Evolutionary conservation across 2,329 filamentous ascomycete species (phyloP), one percentile per base, ranked within the genome.

Genomic region (Pseudogymnoascus sp.): DNA sequence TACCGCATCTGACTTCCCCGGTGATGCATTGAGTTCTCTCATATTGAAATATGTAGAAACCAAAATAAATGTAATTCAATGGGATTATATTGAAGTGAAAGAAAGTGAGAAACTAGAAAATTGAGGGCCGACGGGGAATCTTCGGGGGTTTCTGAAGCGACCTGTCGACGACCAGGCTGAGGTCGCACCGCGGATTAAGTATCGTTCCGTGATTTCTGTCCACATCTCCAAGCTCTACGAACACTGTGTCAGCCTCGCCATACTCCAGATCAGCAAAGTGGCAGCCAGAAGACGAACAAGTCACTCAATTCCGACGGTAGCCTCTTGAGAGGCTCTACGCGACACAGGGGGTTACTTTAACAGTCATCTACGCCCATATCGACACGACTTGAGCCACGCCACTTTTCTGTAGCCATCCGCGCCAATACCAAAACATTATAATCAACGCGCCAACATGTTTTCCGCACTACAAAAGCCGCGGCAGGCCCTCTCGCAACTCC

Each of bases 401-500:
- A 33, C 49, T 33, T 22, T 55, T 14, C 23, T 14, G 11, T 7
- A 35, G 9, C 49, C 25, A 12, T 35, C 49, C n/a, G 11, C 49
- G 9, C n/a, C 28, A 11, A 14, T 55, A 35, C 49, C 39, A 38
- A 28, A 19, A 14, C 28, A 55, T 12, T 9, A 33, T 52, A 22
- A 28, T 8, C 49, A 59, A 45, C 55, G 36, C 36, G 45, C 2
- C 55, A 68, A 39, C 49, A 86, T 86, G 83, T 73, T 87, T 64
- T 79, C 80, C 66, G 75, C 77, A 62, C 76, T 89, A 65, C 75
- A 79, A 66, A 86, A 86, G 71, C 83, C 85, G 55, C 84, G 87
- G 66, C 86, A 89, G 72, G 79, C 87, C 23, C 80, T 86, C 65
- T 79, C 84, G 12, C 87, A 90, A 75, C 72, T 87, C 63, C 82